Evolutionary conservation across 1,284 basidiomycete genomes (phyloP), one percentile per base, ranked within the genome.

Genomic region (Moesziomyces parantarcticus): DNA sequence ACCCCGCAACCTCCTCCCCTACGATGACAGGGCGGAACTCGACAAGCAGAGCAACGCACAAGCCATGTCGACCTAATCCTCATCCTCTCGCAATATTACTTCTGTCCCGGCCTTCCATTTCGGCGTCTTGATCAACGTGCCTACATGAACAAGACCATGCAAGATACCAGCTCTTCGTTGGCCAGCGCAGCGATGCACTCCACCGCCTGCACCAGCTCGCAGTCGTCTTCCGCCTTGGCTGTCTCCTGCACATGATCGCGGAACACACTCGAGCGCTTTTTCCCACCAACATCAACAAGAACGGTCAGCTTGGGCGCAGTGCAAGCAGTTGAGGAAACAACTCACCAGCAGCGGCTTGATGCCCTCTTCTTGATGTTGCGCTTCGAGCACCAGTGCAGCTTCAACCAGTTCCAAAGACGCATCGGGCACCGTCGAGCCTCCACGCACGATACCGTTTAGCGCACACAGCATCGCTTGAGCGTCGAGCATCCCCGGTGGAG

Each of bases 401-500:
- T 61, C 44, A n/a, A 74, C 25, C 26, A 62, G n/a, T 26, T 55
- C 53, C 32, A 64, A 8, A 7, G 16, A 50, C 6, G 40, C 3
- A 0, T 47, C 43, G 0, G 10, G 8, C 26, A 26, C 46, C 20
- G 29, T 16, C 29, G 22, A 20, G 8, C 32, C n/a, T 32, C 66
- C 66, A 20, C 45, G 40, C 32, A 62, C 40, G 9, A 14, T 21
- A 18, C 43, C 13, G 3, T 32, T 22, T 1, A 70, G 55, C 26
- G 52, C 26, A 3, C 70, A 61, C 1, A 80, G 75, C 6, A 84
- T 61, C 0, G 55, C 40, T 0, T 39, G 10, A 3, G 83, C 80
- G 53, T 81, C 72, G 20, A 83, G 73, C 63, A 82, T 84, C 4
- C 84, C 84, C 4, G 83, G 83, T 16, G 83, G 83, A 3, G 81